Evolutionary conservation across 345 rosid genomes (phyloP).

Genomic region (Corchorus olitorius): DNA sequence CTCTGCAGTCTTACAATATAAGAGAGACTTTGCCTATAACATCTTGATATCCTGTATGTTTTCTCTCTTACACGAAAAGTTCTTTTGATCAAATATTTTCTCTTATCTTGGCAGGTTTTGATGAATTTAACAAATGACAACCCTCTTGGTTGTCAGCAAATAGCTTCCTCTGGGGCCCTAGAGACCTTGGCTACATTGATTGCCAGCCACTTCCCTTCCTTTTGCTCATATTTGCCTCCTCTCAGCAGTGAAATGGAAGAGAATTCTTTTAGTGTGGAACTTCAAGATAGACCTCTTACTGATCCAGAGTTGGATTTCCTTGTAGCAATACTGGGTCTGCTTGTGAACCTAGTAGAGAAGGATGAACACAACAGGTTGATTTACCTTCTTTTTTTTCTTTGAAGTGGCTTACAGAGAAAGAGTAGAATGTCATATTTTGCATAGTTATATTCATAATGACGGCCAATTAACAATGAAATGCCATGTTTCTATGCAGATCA

Average conservation of each 20-base stretch:
- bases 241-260: conserved; percentile 34
- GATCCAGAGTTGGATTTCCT: conserved; percentile 96
- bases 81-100: conserved; percentile 12
- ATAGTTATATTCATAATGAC: not conserved
- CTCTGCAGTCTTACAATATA: not conserved
- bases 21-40: conserved; percentile 5
- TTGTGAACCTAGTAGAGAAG: conserved; percentile 95
- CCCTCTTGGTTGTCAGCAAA: conserved; percentile 78
- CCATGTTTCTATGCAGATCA: conserved; percentile 51
- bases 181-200: conserved; percentile 79
- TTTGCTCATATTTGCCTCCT: conserved; percentile 44
- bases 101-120: conserved; percentile 62
- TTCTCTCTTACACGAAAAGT: not conserved
- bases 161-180: conserved; percentile 79
- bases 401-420: conserved; percentile 2
- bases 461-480: not conserved
- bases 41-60: conserved; percentile 7
- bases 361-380: conserved; percentile 81
- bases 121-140: conserved; percentile 96
- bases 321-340: conserved; percentile 90
- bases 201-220: conserved; percentile 75
- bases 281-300: conserved; percentile 46
- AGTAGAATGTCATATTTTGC: not conserved
- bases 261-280: conserved; percentile 27
- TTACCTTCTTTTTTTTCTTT: conserved; percentile 10